A percentile compares a stretch with the other conserved stretches of the same genome.
These are phyloP conservation scores for Trichoderma gracile DNA, from an alignment of 2,329 filamentous ascomycete species.

Conservation along the genomic window DNA sequence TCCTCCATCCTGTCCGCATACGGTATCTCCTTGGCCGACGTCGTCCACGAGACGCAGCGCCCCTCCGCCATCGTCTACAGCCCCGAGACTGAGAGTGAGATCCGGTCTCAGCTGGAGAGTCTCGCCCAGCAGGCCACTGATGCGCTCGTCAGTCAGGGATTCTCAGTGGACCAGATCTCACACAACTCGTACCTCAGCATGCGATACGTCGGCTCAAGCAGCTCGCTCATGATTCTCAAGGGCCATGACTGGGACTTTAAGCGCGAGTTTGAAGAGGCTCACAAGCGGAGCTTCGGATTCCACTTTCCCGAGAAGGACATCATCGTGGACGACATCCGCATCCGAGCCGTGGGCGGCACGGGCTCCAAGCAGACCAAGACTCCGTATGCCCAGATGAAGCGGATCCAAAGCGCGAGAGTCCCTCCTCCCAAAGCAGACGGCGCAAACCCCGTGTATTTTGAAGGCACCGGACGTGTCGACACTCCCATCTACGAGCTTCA, in stretches of 20 bases:
- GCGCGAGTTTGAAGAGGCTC: conserved; percentile 51
- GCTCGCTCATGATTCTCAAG: conserved; percentile 42
- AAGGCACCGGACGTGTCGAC: conserved; percentile 31
- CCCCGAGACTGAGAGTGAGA: conserved; percentile 25
- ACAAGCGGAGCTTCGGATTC: conserved; percentile 75
- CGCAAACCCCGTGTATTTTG: conserved; percentile 29
- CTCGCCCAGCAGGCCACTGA: conserved; percentile 31
- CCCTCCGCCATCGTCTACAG: conserved; percentile 39
- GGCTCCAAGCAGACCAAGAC: conserved; percentile 29
- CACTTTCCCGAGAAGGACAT: conserved; percentile 49
- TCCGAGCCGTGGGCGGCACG: conserved; percentile 40
- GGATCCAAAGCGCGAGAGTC: conserved; percentile 10
- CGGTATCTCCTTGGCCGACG: conserved; percentile 48
- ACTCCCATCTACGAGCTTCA: conserved; percentile 34
- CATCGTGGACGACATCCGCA: conserved; percentile 47
- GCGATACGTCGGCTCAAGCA: conserved; percentile 47
- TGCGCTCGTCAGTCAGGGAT: conserved; percentile 36
- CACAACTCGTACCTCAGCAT: conserved; percentile 46
- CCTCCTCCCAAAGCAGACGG: conserved; percentile 27
- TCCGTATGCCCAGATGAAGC: conserved; percentile 31
- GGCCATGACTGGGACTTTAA: conserved; percentile 33
- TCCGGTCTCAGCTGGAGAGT: conserved; percentile 31
- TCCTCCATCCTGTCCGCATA: conserved; percentile 50
- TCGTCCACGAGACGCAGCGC: conserved; percentile 46
- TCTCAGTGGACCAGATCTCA: conserved; percentile 42